Conservation (phyloP, 2,329 filamentous ascomycete species). For the Fusarium virguliforme region DNA sequence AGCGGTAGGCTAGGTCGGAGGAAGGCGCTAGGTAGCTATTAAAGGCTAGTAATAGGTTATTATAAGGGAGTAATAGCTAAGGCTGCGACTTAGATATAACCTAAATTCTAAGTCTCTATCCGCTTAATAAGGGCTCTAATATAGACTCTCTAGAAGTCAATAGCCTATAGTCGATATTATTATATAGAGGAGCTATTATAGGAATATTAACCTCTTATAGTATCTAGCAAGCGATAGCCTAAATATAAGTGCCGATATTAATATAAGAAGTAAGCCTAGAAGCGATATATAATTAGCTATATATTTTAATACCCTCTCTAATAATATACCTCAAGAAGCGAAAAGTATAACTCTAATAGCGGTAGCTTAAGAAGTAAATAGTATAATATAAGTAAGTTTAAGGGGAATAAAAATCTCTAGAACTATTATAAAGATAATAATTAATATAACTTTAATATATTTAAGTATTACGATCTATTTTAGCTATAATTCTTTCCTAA, state of each 20-base stretch:
- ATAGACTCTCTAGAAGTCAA: constrained; percentile 3
- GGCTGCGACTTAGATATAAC: constrained; percentile 4
- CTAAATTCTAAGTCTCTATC: constrained; percentile 11
- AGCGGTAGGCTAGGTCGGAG: background rate
- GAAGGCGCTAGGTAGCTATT: background rate
- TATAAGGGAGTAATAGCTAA: background rate
- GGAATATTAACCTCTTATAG: constrained; percentile 15
- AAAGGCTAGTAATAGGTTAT: constrained; percentile 8
- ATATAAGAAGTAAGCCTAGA: constrained; percentile 15
- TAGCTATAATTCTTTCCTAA: constrained; percentile 9
- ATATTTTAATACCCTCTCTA: constrained; percentile 3
- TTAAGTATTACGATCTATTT: constrained; percentile 14
- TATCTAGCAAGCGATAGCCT: constrained; percentile 22
- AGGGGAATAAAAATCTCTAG: background rate
- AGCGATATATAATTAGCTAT: constrained; percentile 6
- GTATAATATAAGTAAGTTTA: constrained; percentile 11
- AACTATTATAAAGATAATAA: constrained; percentile 12
- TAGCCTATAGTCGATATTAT: constrained; percentile 14
- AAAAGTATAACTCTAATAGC: constrained; percentile 11
- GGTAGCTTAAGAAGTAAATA: constrained; percentile 20
- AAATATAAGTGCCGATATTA: constrained; percentile 11
- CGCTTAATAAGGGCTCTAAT: background rate
- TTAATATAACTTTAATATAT: constrained; percentile 1
- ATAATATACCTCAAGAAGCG: background rate
- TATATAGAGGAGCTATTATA: constrained; percentile 20